Base-by-base conservation (phyloP, 495 filamentous ascomycete species). In the Bryoglossum gracile region DNA sequence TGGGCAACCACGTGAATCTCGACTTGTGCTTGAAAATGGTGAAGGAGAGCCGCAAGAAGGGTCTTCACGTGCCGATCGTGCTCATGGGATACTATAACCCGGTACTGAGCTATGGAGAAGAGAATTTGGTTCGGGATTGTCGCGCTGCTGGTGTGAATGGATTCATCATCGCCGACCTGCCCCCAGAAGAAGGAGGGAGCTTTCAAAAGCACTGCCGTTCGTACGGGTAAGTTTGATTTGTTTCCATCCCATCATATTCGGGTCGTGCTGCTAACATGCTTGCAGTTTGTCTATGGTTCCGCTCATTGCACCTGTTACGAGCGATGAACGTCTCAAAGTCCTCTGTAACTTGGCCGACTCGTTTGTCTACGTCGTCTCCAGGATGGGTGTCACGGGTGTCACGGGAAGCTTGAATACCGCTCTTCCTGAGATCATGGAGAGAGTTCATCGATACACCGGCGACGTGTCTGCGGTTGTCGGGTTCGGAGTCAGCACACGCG, bases 1-100 rank as follows among this genome's bases (percentile, higher is more conserved):
- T 46, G n/a, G n/a, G n/a, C n/a, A n/a, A n/a, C n/a, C n/a, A n/a
- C n/a, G n/a, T n/a, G n/a, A n/a, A n/a, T n/a, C n/a, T 94, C 52
- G 70, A 75, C 42, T 78, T 74, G 17, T 83, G 83, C 9, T 73
- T 98, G 22, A 72, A 86, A 55, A 87, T 91, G 66, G 82, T 95
- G 22, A 78, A 83, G 55, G 71, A 83, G 34, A 85, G 90, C 16
- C 77, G 92, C 48, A 69, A 73, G 46, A 75, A 73, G 36, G 94
- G 94, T 19, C 68, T 97, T 42, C 79, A 70, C 51, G 82, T 82
- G 1, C 92, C 92, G 4, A 72, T 98, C 33, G 68, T 98, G 49
- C 74, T 98, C 53, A 98, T 98, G 92, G 92, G 92, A 46, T 98
- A 98, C 76, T 98, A 95, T 66, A 98, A 98, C 67, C 92, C 92